Percentiles rank a stretch among this genome's conserved stretches.
Conservation (phyloP, 202 grass and related monocot genomes). For the Schoenoplectus triqueter region DNA sequence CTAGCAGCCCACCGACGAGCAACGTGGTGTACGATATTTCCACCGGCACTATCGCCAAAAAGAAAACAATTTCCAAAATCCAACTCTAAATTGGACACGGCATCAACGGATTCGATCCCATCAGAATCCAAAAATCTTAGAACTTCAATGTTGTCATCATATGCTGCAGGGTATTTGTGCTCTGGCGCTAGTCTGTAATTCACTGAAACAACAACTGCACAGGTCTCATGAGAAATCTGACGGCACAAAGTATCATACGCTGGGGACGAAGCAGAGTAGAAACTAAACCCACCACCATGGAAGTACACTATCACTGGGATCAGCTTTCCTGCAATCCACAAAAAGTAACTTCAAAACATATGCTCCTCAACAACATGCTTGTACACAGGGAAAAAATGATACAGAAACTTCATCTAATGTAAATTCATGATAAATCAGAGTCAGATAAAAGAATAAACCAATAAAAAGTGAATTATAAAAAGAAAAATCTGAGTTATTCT, state of each 20-base stretch:
- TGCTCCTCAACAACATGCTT: neutral
- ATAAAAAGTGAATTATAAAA: neutral
- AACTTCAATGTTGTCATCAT: conserved; percentile 34
- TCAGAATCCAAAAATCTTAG: neutral
- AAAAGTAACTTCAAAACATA: neutral
- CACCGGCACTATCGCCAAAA: conserved; percentile 64
- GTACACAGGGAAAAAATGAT: neutral
- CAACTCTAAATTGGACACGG: neutral
- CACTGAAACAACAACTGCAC: conserved; percentile 61
- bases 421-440: neutral
- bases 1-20: neutral
- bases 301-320: conserved; percentile 57
- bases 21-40: conserved; percentile 67
- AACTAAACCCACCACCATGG: conserved; percentile 69
- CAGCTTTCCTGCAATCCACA: neutral
- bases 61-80: conserved; percentile 54
- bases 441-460: neutral
- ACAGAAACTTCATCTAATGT: neutral
- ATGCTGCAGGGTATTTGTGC: conserved; percentile 54
- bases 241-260: conserved; percentile 60
- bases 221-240: conserved; percentile 30
- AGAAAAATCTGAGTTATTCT: neutral
- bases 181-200: conserved; percentile 65
- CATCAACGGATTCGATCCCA: neutral
- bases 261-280: conserved; percentile 48